phyloP scores from a whole-genome alignment of 225 moss, liverwort and hornwort species.

The Neckera pumila region DNA sequence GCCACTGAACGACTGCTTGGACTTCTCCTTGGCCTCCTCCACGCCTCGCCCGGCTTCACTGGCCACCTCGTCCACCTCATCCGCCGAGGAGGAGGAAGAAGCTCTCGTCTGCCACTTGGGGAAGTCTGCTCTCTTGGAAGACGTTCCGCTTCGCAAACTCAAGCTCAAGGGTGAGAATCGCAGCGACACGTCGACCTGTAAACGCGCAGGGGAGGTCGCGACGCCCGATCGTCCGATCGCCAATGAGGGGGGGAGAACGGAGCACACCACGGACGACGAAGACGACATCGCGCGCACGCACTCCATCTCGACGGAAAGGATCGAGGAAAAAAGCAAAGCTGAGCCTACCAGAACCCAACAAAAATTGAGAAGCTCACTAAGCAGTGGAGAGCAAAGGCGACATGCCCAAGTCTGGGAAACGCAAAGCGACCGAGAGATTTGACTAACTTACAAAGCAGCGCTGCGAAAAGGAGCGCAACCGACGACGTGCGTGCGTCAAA shows the following conservation, averaged over 20 bases:
- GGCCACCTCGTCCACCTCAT: conserved; percentile 24
- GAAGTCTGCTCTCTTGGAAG: background rate
- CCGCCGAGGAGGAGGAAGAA: conserved; percentile 3
- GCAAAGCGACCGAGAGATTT: background rate
- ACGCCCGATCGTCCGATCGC: background rate
- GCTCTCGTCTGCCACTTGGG: conserved; percentile 5
- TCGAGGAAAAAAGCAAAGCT: too few species aligned
- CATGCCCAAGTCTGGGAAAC: background rate
- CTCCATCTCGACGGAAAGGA: conserved; percentile 3
- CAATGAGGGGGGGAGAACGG: background rate
- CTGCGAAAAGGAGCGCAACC: background rate
- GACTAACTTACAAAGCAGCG: background rate
- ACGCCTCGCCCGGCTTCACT: conserved; percentile 14
- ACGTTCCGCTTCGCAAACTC: background rate
- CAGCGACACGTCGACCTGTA: background rate
- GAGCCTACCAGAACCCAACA: background rate
- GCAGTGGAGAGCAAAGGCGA: background rate
- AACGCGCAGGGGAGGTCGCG: background rate
- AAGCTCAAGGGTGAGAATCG: background rate
- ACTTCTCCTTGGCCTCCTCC: conserved; percentile 34
- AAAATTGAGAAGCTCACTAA: background rate
- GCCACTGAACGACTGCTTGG: conserved; percentile 41
- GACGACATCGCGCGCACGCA: conserved; percentile 29
- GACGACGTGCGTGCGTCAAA: background rate
- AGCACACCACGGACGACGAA: background rate